A percentile compares a stretch with the other conserved stretches of the same genome.
phyloP scores from a whole-genome alignment of 768 basidiomycete species.

The Thelephora ganbajun region DNA sequence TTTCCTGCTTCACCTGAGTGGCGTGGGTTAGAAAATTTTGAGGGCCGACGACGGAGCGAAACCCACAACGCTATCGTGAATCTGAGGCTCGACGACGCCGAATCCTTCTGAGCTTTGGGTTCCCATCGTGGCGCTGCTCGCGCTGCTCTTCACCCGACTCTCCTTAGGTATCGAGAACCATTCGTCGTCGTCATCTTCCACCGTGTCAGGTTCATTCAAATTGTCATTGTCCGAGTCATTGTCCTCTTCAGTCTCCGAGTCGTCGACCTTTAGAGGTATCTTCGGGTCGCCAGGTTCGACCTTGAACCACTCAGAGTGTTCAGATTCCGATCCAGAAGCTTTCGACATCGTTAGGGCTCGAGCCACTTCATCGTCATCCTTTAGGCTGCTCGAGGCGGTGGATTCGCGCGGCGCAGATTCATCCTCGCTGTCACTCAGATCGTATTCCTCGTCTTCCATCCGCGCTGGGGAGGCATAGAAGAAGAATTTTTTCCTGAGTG shows the following conservation, averaged over 20 bases:
- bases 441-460: constrained; percentile 36
- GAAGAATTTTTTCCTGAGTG: constrained; percentile 71
- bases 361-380: constrained; percentile 6
- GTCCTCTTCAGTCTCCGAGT: constrained; percentile 47
- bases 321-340: constrained; percentile 25
- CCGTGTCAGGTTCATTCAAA: constrained; percentile 20
- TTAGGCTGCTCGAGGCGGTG: constrained; percentile 1
- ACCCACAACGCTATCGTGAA: constrained; percentile 1
- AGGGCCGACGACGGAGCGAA: background rate
- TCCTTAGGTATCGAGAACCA: constrained; percentile 19
- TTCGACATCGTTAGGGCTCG: constrained; percentile 11
- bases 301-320: constrained; percentile 47
- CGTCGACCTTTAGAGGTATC: constrained; percentile 16
- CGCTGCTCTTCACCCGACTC: constrained; percentile 9
- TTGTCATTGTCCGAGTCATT: constrained; percentile 59
- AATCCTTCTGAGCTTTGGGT: background rate
- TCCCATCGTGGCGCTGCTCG: constrained; percentile 1
- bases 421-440: constrained; percentile 24
- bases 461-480: constrained; percentile 54
- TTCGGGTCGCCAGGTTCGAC: constrained; percentile 24
- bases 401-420: constrained; percentile 7
- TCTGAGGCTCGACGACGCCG: background rate
- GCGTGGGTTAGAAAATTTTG: background rate
- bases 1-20: background rate
- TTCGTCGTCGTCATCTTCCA: constrained; percentile 21